Base-by-base conservation (phyloP, 805 yeast species). In the Clavispora carvajalis region DNA sequence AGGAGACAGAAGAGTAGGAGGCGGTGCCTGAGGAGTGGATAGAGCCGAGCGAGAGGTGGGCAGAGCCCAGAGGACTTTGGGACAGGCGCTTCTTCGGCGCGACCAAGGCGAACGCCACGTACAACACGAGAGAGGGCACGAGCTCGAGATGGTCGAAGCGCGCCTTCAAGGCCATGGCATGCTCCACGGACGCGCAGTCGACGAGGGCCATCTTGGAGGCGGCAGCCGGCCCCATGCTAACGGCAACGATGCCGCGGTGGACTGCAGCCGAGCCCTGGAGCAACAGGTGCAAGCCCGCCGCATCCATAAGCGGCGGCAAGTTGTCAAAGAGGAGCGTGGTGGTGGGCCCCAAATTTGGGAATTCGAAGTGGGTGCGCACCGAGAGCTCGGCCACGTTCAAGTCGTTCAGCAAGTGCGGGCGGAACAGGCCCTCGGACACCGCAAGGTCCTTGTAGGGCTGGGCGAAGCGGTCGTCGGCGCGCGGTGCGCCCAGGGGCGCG, bases 71-170 rank as follows among this genome's bases (percentile, higher is more conserved):
- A 5, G 18, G 28, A 19, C 26, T 19, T 5, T 21, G 26, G 1
- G 36, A 22, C 30, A 12, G 37, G 52, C n/a, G 5, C n/a, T 13
- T 9, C 57, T 28, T 64, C 74, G 51, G 60, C 10, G 36, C 4
- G 23, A 88, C 76, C 54, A 83, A 85, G 3, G 96, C 97, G 71
- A 88, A 93, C 0, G 90, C 86, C 28, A 88, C 86, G 29, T 78
- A 68, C 57, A 93, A 78, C 13, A 83, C 78, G 19, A 77, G 71
- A 3, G 95, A 95, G 2, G 91, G 86, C 45, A 80, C 76, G 29
- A 91, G 70, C 54, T 91, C 96, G 48, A 82, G 80, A 47, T 89
- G 95, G 54, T 85, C 87, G 55, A 90, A 74, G 37, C 73, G 77
- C 12, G 86, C 84, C 55, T 82, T 80, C 38, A 96, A 88, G 36